Percentiles rank a stretch among this genome's conserved stretches.
Evolutionary conservation across 1,284 basidiomycete species (phyloP).

Genomic region (Ceratobasidium sp.): DNA sequence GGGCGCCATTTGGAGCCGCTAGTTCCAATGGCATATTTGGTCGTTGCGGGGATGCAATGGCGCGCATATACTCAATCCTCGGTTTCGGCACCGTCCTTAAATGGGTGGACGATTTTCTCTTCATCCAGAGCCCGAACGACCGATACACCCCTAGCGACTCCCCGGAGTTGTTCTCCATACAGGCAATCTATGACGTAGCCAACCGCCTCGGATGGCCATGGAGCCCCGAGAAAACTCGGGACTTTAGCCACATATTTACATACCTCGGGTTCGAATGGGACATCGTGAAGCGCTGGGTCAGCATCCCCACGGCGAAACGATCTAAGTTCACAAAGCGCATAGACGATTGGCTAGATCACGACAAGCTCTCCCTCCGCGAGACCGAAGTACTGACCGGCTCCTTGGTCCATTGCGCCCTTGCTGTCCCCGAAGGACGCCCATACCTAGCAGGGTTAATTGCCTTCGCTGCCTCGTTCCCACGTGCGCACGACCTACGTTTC

Average conservation of each 20-base stretch:
- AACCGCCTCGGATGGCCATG: conserved; percentile 56
- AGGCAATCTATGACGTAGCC: conserved; percentile 53
- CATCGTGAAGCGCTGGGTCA: conserved; percentile 16
- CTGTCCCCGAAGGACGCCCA: conserved; percentile 16
- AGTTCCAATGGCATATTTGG: conserved; percentile 61
- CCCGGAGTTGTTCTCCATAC: conserved; percentile 18
- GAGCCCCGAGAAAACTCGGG: conserved; percentile 54
- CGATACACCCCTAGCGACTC: conserved; percentile 48
- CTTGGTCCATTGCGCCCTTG: conserved; percentile 34
- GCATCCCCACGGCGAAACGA: not conserved
- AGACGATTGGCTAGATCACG: no score
- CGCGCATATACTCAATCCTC: conserved; percentile 54
- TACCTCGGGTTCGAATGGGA: conserved; percentile 62
- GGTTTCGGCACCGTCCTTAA: conserved; percentile 55
- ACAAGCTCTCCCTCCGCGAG: conserved; percentile 10
- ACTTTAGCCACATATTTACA: conserved; percentile 51
- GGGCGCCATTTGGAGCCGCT: conserved; percentile 56
- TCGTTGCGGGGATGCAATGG: conserved; percentile 57
- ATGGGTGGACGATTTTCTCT: conserved; percentile 63
- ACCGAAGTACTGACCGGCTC: conserved; percentile 19
- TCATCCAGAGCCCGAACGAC: conserved; percentile 50
- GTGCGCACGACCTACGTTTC: not conserved
- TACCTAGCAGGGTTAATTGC: conserved; percentile 5
- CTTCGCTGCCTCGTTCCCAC: conserved; percentile 10
- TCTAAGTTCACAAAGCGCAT: conserved; percentile 21